Conservation (phyloP, 2,329 filamentous ascomycete species). For the Colletotrichum chrysophilum region DNA sequence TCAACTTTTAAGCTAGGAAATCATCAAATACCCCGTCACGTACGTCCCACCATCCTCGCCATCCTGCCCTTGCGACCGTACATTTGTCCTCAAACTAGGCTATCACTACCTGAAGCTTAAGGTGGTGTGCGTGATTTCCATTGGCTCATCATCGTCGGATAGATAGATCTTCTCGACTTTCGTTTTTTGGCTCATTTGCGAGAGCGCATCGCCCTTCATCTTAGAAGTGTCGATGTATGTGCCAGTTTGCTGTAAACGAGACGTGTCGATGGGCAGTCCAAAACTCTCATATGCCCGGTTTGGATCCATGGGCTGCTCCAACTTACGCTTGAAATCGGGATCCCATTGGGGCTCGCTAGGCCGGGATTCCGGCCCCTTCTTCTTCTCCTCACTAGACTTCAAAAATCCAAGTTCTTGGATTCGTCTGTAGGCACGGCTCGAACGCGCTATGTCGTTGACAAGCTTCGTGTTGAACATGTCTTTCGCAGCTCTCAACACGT, state of each 20-base stretch:
- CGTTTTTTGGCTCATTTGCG: neutral
- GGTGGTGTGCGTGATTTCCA: neutral
- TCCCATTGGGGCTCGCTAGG: neutral
- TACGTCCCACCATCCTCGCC: neutral
- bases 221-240: neutral
- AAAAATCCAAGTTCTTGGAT: neutral
- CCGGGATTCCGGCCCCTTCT: neutral
- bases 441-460: neutral
- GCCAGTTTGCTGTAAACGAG: neutral
- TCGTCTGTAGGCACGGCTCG: neutral
- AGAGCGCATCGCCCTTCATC: neutral
- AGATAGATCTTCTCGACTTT: neutral
- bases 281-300: neutral
- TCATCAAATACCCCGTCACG: neutral
- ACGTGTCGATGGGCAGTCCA: neutral
- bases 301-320: neutral
- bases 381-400: neutral
- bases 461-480: neutral
- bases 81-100: neutral
- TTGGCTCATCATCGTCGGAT: neutral
- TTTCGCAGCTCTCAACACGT: neutral
- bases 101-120: neutral
- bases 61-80: neutral
- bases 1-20: neutral
- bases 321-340: neutral